Evolutionary conservation across 2,329 filamentous ascomycete genomes (phyloP).

Genomic region (Hypocreales sp.): DNA sequence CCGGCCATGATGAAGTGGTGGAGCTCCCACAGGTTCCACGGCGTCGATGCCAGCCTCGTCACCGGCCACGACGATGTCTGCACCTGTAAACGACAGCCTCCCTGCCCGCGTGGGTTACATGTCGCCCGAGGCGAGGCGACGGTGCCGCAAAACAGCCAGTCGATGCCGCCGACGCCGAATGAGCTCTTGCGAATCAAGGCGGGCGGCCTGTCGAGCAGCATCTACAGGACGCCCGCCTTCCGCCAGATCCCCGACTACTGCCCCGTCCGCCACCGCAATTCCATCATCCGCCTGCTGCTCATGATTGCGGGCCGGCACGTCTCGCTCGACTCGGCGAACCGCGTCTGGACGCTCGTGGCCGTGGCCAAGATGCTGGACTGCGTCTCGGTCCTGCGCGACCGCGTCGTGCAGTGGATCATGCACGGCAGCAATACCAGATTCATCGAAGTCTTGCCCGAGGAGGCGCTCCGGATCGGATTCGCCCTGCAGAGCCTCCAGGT

Average conservation of each 20-base stretch:
- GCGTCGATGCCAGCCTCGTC: constrained; percentile 14
- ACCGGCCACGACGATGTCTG: constrained; percentile 27
- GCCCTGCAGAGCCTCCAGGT: constrained; percentile 25
- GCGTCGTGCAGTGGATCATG: constrained; percentile 43
- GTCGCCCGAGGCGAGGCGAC: too few species aligned
- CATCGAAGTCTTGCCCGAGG: constrained; percentile 48
- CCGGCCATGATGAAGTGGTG: constrained; percentile 40
- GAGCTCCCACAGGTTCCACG: constrained; percentile 18
- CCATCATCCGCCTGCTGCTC: constrained; percentile 47
- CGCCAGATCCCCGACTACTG: constrained; percentile 43
- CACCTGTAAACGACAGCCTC: constrained; percentile 9
- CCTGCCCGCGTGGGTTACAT: too few species aligned
- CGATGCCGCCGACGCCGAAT: constrained; percentile 2
- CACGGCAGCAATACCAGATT: constrained; percentile 37
- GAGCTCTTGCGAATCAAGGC: constrained; percentile 10
- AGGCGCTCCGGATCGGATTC: constrained; percentile 40
- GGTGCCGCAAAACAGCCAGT: background rate
- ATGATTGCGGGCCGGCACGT: constrained; percentile 38
- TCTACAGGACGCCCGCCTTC: constrained; percentile 12
- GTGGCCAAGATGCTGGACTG: constrained; percentile 45
- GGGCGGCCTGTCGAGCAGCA: constrained; percentile 1
- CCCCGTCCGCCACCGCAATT: constrained; percentile 43
- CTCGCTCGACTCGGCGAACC: constrained; percentile 46
- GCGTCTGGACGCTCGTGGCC: constrained; percentile 51
- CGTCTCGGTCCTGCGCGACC: constrained; percentile 25